Evolutionary conservation across 2,329 filamentous ascomycete genomes (phyloP).

Genomic region (Fusarium begoniae): DNA sequence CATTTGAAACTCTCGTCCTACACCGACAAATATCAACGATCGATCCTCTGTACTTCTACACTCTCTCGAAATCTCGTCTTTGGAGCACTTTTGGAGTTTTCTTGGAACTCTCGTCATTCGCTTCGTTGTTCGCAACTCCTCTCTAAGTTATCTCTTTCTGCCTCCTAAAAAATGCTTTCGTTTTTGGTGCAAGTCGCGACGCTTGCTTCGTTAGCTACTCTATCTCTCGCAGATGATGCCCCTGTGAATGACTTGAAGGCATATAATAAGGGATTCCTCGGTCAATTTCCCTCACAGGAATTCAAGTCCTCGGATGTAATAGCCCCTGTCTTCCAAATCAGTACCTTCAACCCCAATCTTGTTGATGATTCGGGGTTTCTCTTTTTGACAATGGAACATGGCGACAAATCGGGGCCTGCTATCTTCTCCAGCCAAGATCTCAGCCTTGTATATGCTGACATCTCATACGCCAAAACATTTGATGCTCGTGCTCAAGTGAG

Average conservation of each 20-base stretch:
- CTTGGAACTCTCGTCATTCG: constrained; percentile 28
- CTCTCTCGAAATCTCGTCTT: not conserved
- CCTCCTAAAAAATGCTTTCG: constrained; percentile 16
- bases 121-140: not conserved
- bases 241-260: constrained; percentile 20
- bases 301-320: constrained; percentile 32
- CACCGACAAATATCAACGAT: not conserved
- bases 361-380: constrained; percentile 33
- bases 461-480: constrained; percentile 29
- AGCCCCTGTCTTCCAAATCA: constrained; percentile 37
- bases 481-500: constrained; percentile 33
- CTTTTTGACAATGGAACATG: constrained; percentile 29
- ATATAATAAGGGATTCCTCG: constrained; percentile 31
- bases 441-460: constrained; percentile 36
- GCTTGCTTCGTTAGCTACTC: not conserved
- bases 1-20: constrained; percentile 22
- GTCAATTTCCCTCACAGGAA: constrained; percentile 31
- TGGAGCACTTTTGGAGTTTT: constrained; percentile 33
- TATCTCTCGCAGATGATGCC: constrained; percentile 19
- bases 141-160: not conserved
- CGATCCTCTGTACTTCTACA: constrained; percentile 2
- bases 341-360: constrained; percentile 24
- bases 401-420: constrained; percentile 29
- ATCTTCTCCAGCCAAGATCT: constrained; percentile 39
- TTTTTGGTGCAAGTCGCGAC: not conserved